phyloP scores from a whole-genome alignment of 768 basidiomycete species.

The Sporobolomyces phaffii region DNA sequence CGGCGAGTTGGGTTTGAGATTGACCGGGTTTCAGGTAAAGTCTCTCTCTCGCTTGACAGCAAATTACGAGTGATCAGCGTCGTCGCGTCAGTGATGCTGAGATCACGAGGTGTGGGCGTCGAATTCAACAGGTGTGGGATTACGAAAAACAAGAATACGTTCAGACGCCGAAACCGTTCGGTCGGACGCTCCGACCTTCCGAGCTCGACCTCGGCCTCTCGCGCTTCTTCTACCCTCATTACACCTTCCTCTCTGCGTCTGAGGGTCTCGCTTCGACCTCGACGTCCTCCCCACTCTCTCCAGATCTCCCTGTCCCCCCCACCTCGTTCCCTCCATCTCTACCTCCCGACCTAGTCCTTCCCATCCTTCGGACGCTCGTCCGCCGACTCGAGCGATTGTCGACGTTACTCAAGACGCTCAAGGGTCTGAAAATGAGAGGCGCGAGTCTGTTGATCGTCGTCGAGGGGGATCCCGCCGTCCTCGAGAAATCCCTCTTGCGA shows the following conservation, averaged over 20 bases:
- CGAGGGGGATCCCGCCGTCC: constrained; percentile 55
- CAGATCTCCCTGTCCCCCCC: constrained; percentile 5
- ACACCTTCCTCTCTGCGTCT: background rate
- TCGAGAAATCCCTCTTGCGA: constrained; percentile 45
- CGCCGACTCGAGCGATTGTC: constrained; percentile 50
- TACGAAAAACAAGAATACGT: constrained; percentile 56
- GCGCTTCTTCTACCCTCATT: constrained; percentile 62
- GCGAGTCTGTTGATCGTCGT: constrained; percentile 76
- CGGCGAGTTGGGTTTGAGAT: constrained; percentile 64
- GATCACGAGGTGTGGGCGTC: background rate
- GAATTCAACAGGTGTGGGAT: constrained; percentile 61
- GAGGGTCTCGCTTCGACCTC: constrained; percentile 1
- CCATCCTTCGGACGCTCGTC: constrained; percentile 57
- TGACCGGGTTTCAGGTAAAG: constrained; percentile 88
- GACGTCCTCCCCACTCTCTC: background rate
- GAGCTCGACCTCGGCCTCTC: constrained; percentile 71
- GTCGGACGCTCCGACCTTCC: constrained; percentile 62
- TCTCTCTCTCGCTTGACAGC: background rate
- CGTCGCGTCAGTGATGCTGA: too few relatives aligned
- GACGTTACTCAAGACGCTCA: constrained; percentile 53
- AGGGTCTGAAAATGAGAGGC: constrained; percentile 68
- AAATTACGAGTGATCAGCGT: too few relatives aligned
- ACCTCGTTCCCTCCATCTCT: background rate
- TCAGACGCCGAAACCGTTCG: constrained; percentile 67
- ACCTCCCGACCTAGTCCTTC: constrained; percentile 53